These are phyloP conservation scores for Senna siamea DNA, from an alignment of 306 rosid species.

Conservation along the genomic window DNA sequence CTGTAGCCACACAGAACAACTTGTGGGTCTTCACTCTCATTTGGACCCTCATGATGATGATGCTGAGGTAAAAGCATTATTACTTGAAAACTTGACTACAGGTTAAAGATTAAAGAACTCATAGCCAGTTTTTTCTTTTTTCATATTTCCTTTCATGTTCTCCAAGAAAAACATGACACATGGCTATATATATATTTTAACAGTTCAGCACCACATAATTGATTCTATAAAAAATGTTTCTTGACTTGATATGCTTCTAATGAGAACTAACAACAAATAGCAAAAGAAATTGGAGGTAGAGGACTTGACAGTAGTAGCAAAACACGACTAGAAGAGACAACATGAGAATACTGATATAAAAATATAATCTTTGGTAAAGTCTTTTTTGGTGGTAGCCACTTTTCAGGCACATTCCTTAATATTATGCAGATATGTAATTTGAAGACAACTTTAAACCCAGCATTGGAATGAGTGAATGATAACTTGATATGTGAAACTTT, in stretches of 20 bases:
- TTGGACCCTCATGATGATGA: slow-evolving; percentile 46
- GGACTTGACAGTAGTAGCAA: no score
- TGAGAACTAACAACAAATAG: no score
- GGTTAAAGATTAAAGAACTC: no score
- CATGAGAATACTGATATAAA: slow-evolving; percentile 16
- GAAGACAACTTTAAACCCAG: slow-evolving; percentile 27
- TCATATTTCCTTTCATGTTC: no score
- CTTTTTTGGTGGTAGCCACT: slow-evolving; percentile 1
- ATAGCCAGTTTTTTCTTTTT: no score
- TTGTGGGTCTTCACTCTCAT: slow-evolving; percentile 47
- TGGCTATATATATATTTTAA: no score
- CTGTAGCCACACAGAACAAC: slow-evolving; percentile 50
- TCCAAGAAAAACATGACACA: no score
- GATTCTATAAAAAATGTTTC: no score
- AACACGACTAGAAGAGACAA: slow-evolving; percentile 12
- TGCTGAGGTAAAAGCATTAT: slow-evolving; percentile 44
- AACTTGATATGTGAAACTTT: slow-evolving; percentile 38
- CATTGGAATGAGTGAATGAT: slow-evolving; percentile 34
- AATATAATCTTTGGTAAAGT: background rate
- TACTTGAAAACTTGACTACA: background rate
- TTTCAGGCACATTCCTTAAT: slow-evolving; percentile 26
- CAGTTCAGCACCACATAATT: no score
- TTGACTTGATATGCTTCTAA: no score
- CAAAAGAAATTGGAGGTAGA: no score
- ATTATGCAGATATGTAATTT: slow-evolving; percentile 11